A percentile compares a stretch with the other conserved stretches of the same genome.
Conservation (phyloP, 2,329 filamentous ascomycete genomes). For the Diaporthe sp. region DNA sequence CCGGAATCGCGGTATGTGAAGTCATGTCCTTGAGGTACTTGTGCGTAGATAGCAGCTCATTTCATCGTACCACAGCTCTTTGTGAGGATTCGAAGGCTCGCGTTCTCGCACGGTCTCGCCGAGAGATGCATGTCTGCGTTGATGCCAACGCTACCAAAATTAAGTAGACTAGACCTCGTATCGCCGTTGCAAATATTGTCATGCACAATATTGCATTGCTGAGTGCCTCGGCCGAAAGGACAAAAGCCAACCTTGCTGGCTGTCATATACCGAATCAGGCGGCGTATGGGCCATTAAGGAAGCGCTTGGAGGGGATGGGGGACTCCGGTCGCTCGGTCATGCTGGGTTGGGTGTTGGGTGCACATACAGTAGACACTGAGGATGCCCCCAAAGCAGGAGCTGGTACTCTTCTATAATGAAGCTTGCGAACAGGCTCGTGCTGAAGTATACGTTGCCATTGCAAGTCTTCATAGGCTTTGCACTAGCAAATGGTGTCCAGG, state of each 20-base stretch:
- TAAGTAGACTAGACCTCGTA: not conserved
- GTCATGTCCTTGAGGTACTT: not conserved
- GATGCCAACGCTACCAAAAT: not conserved
- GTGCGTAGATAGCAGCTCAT: not conserved
- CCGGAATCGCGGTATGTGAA: not conserved
- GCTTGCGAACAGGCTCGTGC: not conserved
- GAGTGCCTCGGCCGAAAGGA: not conserved
- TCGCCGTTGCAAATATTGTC: too few species aligned
- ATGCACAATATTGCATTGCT: not conserved
- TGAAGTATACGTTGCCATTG: not conserved
- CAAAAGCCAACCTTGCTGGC: not conserved
- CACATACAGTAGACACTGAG: too few species aligned
- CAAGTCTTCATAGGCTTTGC: not conserved
- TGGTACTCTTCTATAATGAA: not conserved
- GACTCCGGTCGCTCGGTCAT: not conserved
- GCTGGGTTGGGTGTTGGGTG: not conserved
- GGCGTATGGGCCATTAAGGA: not conserved
- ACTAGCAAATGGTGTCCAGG: not conserved
- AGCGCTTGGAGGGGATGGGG: not conserved
- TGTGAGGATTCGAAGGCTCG: not conserved
- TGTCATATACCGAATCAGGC: not conserved
- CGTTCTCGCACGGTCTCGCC: not conserved
- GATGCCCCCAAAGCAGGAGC: not conserved
- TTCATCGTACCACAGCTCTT: not conserved
- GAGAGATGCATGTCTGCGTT: not conserved